Evolutionary conservation across 495 filamentous ascomycete genomes (phyloP), one percentile per base, ranked within the genome.

Genomic region (Choiromyces venosus): DNA sequence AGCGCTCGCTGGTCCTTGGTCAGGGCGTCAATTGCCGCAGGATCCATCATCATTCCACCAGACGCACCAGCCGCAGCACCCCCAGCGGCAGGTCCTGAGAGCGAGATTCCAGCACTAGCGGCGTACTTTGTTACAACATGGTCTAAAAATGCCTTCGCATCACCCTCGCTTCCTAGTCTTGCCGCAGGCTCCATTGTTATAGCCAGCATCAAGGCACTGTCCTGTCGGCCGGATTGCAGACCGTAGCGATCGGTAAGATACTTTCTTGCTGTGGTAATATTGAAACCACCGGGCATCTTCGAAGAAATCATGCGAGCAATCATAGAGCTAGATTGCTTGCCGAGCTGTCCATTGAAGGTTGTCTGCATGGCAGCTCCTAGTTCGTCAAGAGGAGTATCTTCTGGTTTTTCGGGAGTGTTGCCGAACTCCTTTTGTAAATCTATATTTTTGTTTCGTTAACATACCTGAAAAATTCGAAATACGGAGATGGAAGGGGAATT

Each of bases 221-320:
- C 96, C 82, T 99, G 95, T 77, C 96, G 87, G 35, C 96, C 96
- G 40, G 91, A 82, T 6, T 86, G 92, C 70, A 99, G 84, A 42
- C 95, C 96, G 93, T 93, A 99, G 81, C 93, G 86, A 8, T 93
- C 94, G 84, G 96, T 93, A 35, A 99, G 83, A 78, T 98, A 95
- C 84, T 99, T 98, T 67, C 94, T 87, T 18, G 95, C 92, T 2
- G 91, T 86, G 77, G 94, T 97, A 81, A 98, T 98, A 82, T 98
- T 99, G 87, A 98, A 99, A 67, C 95, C 95, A 81, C 94, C 96
- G 40, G 95, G 96, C 95, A 99, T 98, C 83, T 99, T 99, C 7
- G 95, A 97, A 5, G 96, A 97, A 37, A 99, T 94, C 81, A 97
- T 85, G 73, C 94, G 89, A 39, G 96, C 94, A 80, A 98, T 90